Percentiles rank a stretch among this genome's conserved stretches.
phyloP scores from a whole-genome alignment of 192 early-diverging fungal species.

The Gonapodya sp. region DNA sequence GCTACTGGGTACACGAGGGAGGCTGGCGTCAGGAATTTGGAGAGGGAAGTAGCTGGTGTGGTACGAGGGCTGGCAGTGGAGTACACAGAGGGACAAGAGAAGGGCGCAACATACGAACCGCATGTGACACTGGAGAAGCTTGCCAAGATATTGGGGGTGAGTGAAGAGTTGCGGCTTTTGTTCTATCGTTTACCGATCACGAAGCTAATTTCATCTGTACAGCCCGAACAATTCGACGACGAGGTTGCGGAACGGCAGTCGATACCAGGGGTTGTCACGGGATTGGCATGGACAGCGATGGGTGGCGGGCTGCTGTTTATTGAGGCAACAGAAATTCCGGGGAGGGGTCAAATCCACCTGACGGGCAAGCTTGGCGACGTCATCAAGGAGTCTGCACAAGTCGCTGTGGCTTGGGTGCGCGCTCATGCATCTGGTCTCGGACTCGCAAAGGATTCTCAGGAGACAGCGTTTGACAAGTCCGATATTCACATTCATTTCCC shows the following conservation, averaged over 20 bases:
- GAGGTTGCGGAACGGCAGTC: conserved; percentile 56
- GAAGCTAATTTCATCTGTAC: conserved; percentile 18
- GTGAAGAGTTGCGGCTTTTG: not conserved
- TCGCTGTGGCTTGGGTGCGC: conserved; percentile 71
- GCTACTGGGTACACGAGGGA: conserved; percentile 68
- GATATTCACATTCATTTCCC: conserved; percentile 90
- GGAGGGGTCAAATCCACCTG: conserved; percentile 53
- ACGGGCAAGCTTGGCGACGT: conserved; percentile 74
- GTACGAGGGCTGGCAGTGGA: conserved; percentile 60
- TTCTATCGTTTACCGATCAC: not conserved
- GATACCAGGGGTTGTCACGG: conserved; percentile 69
- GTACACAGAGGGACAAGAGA: conserved; percentile 47
- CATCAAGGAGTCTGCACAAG: conserved; percentile 72
- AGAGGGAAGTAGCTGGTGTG: conserved; percentile 61
- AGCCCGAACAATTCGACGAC: conserved; percentile 45
- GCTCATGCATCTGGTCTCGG: conserved; percentile 51
- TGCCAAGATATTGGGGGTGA: conserved; percentile 56
- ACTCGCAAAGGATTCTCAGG: conserved; percentile 23
- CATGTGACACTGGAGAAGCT: conserved; percentile 36
- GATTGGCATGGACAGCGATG: conserved; percentile 66
- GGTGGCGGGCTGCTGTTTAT: conserved; percentile 74
- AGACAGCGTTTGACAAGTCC: conserved; percentile 34
- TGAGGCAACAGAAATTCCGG: conserved; percentile 67
- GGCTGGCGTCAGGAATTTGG: conserved; percentile 65
- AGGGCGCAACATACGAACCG: conserved; percentile 29